Percentiles rank a stretch among this genome's conserved stretches.
Conservation (phyloP, 257 asterid species). For the Nicotiana noctiflora region DNA sequence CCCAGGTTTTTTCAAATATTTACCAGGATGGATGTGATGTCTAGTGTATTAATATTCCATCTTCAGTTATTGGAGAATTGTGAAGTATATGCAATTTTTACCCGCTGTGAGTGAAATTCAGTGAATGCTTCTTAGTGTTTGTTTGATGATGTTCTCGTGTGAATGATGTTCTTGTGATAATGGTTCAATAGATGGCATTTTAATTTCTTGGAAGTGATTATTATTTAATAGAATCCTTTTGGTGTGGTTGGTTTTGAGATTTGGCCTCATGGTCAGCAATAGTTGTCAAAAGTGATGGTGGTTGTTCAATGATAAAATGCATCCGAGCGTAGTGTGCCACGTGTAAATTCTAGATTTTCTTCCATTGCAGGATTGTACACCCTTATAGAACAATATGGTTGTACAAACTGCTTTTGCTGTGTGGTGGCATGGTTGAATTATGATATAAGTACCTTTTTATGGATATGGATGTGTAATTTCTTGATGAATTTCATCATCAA, state of each 20-base stretch:
- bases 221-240: not conserved
- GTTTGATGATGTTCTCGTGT: not conserved
- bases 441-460: not conserved
- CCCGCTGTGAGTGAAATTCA: not conserved
- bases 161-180: not conserved
- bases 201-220: not conserved
- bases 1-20: not conserved
- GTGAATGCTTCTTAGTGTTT: constrained; percentile 3
- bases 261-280: not conserved
- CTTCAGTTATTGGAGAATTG: not conserved
- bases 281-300: not conserved
- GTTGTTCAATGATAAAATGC: not conserved
- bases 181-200: not conserved
- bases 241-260: not conserved
- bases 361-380: not conserved
- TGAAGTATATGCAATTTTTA: not conserved
- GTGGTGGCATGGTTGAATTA: not conserved
- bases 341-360: not conserved
- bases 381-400: not conserved
- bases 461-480: not conserved
- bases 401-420: not conserved
- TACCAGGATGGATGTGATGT: not conserved
- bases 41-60: not conserved
- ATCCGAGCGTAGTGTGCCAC: not conserved
- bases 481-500: not conserved